Evolutionary conservation across 805 yeast species (phyloP).

Genomic region (Brettanomyces naardenensis): DNA sequence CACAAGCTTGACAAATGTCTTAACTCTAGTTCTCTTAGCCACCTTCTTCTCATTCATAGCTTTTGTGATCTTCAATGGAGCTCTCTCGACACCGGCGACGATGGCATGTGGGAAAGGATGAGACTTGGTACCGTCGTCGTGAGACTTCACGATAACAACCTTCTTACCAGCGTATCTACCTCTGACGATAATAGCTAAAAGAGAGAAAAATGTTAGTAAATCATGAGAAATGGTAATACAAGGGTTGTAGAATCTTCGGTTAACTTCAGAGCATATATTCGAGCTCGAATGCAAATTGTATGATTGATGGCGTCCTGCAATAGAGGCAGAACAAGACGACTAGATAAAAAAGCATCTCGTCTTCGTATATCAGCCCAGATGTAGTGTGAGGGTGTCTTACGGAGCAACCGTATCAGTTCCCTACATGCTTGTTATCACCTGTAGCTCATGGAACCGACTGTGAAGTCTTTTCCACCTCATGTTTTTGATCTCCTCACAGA

Average conservation of each 20-base stretch:
- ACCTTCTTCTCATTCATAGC: constrained; percentile 92
- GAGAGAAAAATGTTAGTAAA: constrained; percentile 30
- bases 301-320: not conserved
- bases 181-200: constrained; percentile 92
- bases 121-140: constrained; percentile 97
- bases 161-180: constrained; percentile 99
- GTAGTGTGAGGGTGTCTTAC: no score
- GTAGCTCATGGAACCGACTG: no score
- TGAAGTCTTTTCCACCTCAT: no score
- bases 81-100: constrained; percentile 98
- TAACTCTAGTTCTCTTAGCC: constrained; percentile 95
- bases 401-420: no score
- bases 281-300: not conserved
- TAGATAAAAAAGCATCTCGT: no score
- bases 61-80: constrained; percentile 95
- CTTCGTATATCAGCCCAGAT: no score
- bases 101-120: constrained; percentile 99
- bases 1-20: constrained; percentile 98
- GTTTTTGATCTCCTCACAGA: no score
- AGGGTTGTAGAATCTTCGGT: no score
- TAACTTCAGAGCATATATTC: no score
- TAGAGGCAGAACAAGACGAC: no score
- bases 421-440: no score
- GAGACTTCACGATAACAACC: constrained; percentile 97
- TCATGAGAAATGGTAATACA: no score